phyloP scores from a whole-genome alignment of 2,329 filamentous ascomycete species.

The Leptographium procerum region DNA sequence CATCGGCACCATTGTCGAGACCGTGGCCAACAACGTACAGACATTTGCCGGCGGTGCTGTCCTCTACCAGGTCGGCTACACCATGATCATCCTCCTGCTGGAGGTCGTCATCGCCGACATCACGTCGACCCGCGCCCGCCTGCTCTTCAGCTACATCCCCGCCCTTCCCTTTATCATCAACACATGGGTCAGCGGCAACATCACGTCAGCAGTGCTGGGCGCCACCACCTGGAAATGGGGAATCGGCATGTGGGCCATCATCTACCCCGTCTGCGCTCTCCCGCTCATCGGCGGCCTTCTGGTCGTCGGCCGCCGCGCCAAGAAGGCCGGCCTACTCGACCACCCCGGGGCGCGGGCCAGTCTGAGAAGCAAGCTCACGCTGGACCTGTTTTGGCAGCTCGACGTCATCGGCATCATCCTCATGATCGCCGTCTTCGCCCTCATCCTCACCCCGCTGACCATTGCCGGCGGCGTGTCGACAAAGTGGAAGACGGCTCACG shows the following conservation, averaged over 20 bases:
- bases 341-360: constrained; percentile 12
- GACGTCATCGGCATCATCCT: constrained; percentile 34
- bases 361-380: constrained; percentile 12
- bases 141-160: constrained; percentile 56
- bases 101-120: constrained; percentile 55
- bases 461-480: constrained; percentile 30
- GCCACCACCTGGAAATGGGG: constrained; percentile 49
- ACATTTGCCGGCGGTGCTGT: constrained; percentile 45
- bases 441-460: constrained; percentile 33
- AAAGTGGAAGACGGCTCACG: constrained; percentile 25
- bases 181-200: constrained; percentile 50
- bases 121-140: constrained; percentile 49
- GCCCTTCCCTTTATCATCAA: constrained; percentile 49
- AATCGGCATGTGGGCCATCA: constrained; percentile 52
- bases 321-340: constrained; percentile 34
- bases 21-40: constrained; percentile 34
- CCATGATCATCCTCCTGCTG: constrained; percentile 46
- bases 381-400: constrained; percentile 34
- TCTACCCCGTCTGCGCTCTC: constrained; percentile 43
- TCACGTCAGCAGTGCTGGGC: constrained; percentile 37
- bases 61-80: constrained; percentile 54
- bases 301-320: constrained; percentile 40
- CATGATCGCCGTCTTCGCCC: constrained; percentile 32
- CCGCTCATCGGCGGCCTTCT: constrained; percentile 32
- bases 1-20: constrained; percentile 37